Percentiles rank a stretch among this genome's conserved stretches.
These are phyloP conservation scores for Globisporangium takayamanum DNA, from an alignment of 352 stramenopile species.

Conservation along the genomic window DNA sequence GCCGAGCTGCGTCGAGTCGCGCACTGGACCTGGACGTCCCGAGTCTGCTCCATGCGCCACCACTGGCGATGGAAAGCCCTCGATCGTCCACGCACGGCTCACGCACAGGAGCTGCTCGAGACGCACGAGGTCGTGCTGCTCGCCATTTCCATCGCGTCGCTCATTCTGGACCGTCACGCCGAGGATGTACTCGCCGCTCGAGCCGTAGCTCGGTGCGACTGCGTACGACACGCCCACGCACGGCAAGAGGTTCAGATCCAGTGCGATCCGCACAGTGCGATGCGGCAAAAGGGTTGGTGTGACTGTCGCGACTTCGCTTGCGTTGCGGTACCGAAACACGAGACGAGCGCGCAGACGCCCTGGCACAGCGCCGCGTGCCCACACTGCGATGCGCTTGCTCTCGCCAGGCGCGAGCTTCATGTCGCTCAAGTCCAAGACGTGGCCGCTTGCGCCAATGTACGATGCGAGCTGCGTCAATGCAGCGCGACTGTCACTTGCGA, in stretches of 20 bases:
- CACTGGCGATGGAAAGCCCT: slow-evolving; percentile 26
- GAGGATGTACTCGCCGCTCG: slow-evolving; percentile 64
- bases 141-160: slow-evolving; percentile 20
- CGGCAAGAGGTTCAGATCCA: slow-evolving; percentile 53
- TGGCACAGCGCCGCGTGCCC: slow-evolving; percentile 29
- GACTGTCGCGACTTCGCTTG: slow-evolving; percentile 13
- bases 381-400: slow-evolving; percentile 40
- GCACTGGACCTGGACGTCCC: slow-evolving; percentile 4
- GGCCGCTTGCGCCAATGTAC: slow-evolving; percentile 60
- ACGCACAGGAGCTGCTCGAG: slow-evolving; percentile 55
- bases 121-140: slow-evolving; percentile 25
- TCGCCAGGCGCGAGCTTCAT: slow-evolving; percentile 50
- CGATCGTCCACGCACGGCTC: slow-evolving; percentile 55
- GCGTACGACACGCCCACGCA: slow-evolving; percentile 61
- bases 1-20: slow-evolving; percentile 37
- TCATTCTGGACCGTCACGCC: slow-evolving; percentile 62
- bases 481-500: slow-evolving; percentile 13
- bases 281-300: slow-evolving; percentile 13
- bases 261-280: slow-evolving; percentile 45
- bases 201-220: slow-evolving; percentile 60
- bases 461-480: slow-evolving; percentile 19
- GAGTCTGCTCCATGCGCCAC: not conserved
- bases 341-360: slow-evolving; percentile 47
- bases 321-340: slow-evolving; percentile 59
- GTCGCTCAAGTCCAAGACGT: slow-evolving; percentile 52